Evolutionary conservation across 73 alveolate genomes (phyloP).

Genomic region (Paramecium caudatum): DNA sequence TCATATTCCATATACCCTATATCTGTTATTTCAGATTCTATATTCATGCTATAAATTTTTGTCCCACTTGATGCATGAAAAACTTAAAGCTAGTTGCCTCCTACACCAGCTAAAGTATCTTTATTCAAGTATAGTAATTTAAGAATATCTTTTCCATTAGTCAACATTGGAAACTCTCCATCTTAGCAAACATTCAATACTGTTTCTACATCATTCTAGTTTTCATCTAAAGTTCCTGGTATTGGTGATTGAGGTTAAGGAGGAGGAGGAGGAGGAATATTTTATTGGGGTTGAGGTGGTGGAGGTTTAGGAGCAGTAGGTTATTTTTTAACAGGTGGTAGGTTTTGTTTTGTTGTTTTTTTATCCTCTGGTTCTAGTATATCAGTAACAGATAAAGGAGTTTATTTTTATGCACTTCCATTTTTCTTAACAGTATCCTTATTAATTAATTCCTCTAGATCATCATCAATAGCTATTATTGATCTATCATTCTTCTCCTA

Average conservation of each 20-base stretch:
- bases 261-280: constrained; percentile 30
- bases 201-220: not conserved
- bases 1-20: not conserved
- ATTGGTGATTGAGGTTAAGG: not conserved
- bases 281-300: not conserved
- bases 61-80: not conserved
- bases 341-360: not conserved
- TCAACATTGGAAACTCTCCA: not conserved
- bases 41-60: not conserved
- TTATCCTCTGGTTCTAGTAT: not conserved
- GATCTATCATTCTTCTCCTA: not conserved
- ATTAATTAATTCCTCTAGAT: not conserved
- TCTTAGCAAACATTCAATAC: not conserved
- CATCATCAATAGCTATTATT: not conserved
- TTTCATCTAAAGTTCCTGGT: not conserved
- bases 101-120: not conserved
- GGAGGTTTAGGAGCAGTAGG: not conserved
- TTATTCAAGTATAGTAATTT: not conserved
- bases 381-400: not conserved
- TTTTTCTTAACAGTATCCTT: not conserved
- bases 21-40: not conserved
- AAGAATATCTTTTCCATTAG: not conserved
- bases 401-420: not conserved
- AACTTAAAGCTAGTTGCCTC: not conserved
- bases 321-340: not conserved